Evolutionary conservation across 805 yeast species (phyloP), one percentile per base, ranked within the genome.

Genomic region (Kodamaea leandrae): DNA sequence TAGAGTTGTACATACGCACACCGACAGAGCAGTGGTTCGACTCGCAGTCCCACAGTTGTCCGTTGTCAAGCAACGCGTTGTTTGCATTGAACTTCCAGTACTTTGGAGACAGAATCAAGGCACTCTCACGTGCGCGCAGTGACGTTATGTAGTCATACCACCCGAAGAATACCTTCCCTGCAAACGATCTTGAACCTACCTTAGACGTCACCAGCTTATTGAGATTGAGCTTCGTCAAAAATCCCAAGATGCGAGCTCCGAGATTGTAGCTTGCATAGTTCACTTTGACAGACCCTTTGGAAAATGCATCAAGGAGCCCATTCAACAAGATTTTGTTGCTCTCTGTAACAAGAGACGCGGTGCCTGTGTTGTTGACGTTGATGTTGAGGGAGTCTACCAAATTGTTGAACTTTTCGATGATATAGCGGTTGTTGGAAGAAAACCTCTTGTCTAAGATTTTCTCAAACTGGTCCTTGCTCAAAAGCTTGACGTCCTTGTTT

Each of bases 221-320:
- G 35, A 44, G 21, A 16, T 41, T 23, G 9, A 37, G 18, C 10
- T 29, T 32, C 6, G 74, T 68, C 17, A 68, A 51, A 36, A 65
- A 69, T 2, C 75, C 74, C 13, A 69, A 49, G 4, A 68, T 64
- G 37, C 73, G 49, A 0, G 72, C 47, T 2, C 72, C 73, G 3
- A 62, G 49, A 12, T 50, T 56, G 45, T 63, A 68, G 39, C 64
- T 69, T 5, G 74, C 74, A 45, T 63, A 69, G 44, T 69, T 67
- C 16, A 62, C 52, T 27, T 61, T 58, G n/a, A 60, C 46, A 0
- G 71, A 55, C 0, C 70, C 71, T 43, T 60, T 57, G 32, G 64
- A 48, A 30, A 64, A 52, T 1, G 58, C 42, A 6, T 65, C 68
- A 5, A 66, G 46, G 17, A 67, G 45, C 35, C 57, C 54, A 32